Conservation (phyloP, 2,329 filamentous ascomycete genomes). For the Helminthosporium solani region DNA sequence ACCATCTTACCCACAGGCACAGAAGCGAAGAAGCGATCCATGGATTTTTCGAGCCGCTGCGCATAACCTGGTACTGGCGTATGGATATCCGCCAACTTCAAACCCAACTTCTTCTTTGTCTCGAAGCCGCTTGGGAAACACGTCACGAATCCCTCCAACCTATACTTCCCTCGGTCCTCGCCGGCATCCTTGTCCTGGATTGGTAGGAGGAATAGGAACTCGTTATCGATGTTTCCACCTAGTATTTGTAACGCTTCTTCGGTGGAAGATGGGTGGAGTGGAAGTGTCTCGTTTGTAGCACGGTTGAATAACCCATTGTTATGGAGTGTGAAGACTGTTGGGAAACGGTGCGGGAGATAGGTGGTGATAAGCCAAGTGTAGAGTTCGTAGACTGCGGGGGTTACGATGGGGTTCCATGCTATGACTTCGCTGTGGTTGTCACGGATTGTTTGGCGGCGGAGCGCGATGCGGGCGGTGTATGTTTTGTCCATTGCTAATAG, state of each 20-base stretch:
- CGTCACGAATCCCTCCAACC: slow-evolving; percentile 57
- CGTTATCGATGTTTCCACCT: slow-evolving; percentile 57
- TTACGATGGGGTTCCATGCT: slow-evolving; percentile 36
- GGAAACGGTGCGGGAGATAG: slow-evolving; percentile 60
- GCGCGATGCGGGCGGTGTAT: slow-evolving; percentile 53
- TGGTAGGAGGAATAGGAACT: slow-evolving; percentile 61
- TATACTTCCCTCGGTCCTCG: slow-evolving; percentile 46
- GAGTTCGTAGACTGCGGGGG: slow-evolving; percentile 56
- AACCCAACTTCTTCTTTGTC: slow-evolving; percentile 55
- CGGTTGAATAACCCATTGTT: slow-evolving; percentile 44
- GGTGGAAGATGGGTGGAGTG: slow-evolving; percentile 40
- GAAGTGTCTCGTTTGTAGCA: slow-evolving; percentile 47
- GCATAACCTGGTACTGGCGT: slow-evolving; percentile 59
- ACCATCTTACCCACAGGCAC: slow-evolving; percentile 57
- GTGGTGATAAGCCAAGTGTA: slow-evolving; percentile 56
- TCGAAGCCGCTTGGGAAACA: slow-evolving; percentile 62
- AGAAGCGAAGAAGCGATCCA: slow-evolving; percentile 62
- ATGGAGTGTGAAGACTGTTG: slow-evolving; percentile 38
- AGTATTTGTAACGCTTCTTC: slow-evolving; percentile 50
- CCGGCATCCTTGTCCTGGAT: slow-evolving; percentile 14
- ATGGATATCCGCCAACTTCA: slow-evolving; percentile 58
- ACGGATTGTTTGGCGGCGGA: slow-evolving; percentile 52
- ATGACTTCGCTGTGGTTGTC: slow-evolving; percentile 47
- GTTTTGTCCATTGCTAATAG: slow-evolving; percentile 61
- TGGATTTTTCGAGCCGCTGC: slow-evolving; percentile 57